Percentiles rank a stretch among this genome's conserved stretches.
These are phyloP conservation scores for Leccinum longicurvipes DNA, from an alignment of 768 basidiomycete genomes.

Conservation along the genomic window DNA sequence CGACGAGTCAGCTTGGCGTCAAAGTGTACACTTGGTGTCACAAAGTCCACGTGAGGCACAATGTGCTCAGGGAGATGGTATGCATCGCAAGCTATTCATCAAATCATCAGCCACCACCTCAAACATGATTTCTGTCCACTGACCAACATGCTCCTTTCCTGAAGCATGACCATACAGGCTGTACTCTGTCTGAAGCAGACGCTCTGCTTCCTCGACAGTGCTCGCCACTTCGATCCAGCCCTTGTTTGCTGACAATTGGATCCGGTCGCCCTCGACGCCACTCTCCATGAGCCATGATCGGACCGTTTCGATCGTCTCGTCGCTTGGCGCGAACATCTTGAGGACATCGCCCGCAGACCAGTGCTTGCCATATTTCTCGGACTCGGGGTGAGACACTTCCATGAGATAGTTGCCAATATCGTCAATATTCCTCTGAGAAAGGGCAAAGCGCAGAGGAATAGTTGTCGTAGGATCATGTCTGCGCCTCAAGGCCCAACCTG, in stretches of 20 bases:
- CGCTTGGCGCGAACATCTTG: constrained; percentile 28
- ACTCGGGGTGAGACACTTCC: constrained; percentile 34
- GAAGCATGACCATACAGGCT: constrained; percentile 29
- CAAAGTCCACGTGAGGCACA: constrained; percentile 32
- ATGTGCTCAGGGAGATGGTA: constrained; percentile 34
- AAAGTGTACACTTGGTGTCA: constrained; percentile 34
- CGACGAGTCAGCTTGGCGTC: constrained; percentile 22
- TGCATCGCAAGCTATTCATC: constrained; percentile 29
- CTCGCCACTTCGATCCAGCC: constrained; percentile 27
- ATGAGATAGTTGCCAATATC: constrained; percentile 26
- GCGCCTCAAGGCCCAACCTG: constrained; percentile 37
- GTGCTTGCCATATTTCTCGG: constrained; percentile 31
- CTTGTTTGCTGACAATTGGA: constrained; percentile 19
- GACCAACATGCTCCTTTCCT: constrained; percentile 28
- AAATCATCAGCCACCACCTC: background rate
- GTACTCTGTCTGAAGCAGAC: constrained; percentile 33
- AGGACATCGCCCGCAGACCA: constrained; percentile 28
- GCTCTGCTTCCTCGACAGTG: constrained; percentile 33
- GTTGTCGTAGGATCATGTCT: constrained; percentile 31
- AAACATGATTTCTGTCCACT: constrained; percentile 5
- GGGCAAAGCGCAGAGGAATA: constrained; percentile 31
- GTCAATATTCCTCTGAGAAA: constrained; percentile 32
- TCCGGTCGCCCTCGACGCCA: constrained; percentile 23
- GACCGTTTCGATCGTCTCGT: constrained; percentile 26
- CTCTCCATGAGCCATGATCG: constrained; percentile 26